Base-by-base conservation (phyloP, 495 filamentous ascomycete species). In the Rusavskia elegans region DNA sequence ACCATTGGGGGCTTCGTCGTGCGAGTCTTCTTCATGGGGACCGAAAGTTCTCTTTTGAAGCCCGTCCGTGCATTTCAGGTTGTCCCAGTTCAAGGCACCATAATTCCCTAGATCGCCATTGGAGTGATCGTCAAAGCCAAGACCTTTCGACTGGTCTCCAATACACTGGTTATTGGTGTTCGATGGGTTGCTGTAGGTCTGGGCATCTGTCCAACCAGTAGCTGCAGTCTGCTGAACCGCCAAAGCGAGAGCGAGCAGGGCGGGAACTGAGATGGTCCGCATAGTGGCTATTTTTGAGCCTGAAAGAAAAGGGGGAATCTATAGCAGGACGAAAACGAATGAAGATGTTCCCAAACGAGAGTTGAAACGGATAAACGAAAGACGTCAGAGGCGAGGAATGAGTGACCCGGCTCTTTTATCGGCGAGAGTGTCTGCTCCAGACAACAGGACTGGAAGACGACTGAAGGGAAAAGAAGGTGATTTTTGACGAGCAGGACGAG, bases 131-230 rank as follows among this genome's bases (percentile, higher is more conserved):
- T 63, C 63, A 78, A 82, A 95, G 74, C 82, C 74, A 60, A 84
- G 87, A 38, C 89, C 89, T 14, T 58, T 56, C 17, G 69, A 61
- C 66, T 89, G 83, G 51, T 81, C 59, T 16, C 73, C 62, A 48
- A 73, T 79, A 72, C 87, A 94, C 35, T 53, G 30, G 13, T 92
- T 89, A 68, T 89, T 69, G 62, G 77, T 83, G 72, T 87, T 89
- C 49, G 67, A 67, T 8, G 87, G 87, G 69, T 72, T 83, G 45
- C 70, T 68, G 69, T 80, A 94, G 46, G 73, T 64, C 38, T 72
- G 63, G 49, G 79, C 73, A 53, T 74, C 69, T 60, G 68, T 65
- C 76, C 84, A 89, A 62, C 20, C 39, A 45, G 25, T 77, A 59
- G 80, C 81, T 57, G 73, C 60, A 40, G 68, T 80, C 58, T 73